Conservation (phyloP, 148 eudicot genomes). For the Polygonum aviculare region DNA sequence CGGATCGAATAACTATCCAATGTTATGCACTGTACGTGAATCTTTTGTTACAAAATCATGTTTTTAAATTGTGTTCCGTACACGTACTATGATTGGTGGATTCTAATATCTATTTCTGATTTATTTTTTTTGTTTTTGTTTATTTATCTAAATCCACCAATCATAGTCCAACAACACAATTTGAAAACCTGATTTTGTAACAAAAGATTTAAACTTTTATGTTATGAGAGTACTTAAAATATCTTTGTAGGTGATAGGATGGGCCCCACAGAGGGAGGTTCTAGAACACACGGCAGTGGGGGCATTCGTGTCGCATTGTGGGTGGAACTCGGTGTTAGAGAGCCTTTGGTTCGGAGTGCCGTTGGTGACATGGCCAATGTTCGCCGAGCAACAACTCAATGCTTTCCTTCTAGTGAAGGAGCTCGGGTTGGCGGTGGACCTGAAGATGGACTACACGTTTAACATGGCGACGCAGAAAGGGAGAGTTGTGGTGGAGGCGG, state of each 20-base stretch:
- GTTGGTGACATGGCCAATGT: conserved; percentile 16
- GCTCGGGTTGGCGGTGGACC: background rate
- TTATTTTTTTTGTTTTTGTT: no score
- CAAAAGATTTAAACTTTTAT: no score
- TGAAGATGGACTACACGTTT: conserved; percentile 2
- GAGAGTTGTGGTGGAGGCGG: background rate
- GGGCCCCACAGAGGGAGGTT: conserved; percentile 19
- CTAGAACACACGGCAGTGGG: conserved; percentile 18
- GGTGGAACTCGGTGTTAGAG: conserved; percentile 20
- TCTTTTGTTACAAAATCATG: no score
- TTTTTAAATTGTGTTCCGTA: no score
- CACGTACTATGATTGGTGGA: no score
- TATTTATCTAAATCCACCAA: no score
- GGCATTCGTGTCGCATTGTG: conserved; percentile 24
- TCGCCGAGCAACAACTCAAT: conserved; percentile 1
- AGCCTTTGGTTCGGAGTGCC: conserved; percentile 25
- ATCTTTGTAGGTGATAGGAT: conserved; percentile 8
- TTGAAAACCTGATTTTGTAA: no score
- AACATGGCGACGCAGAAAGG: background rate
- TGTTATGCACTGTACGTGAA: no score
- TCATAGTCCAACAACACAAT: no score
- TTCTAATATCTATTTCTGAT: no score
- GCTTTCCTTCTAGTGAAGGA: background rate
- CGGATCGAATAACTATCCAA: no score
- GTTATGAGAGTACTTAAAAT: no score